Base-by-base conservation (phyloP, 2,329 filamentous ascomycete species). In the Alternaria alternata region DNA sequence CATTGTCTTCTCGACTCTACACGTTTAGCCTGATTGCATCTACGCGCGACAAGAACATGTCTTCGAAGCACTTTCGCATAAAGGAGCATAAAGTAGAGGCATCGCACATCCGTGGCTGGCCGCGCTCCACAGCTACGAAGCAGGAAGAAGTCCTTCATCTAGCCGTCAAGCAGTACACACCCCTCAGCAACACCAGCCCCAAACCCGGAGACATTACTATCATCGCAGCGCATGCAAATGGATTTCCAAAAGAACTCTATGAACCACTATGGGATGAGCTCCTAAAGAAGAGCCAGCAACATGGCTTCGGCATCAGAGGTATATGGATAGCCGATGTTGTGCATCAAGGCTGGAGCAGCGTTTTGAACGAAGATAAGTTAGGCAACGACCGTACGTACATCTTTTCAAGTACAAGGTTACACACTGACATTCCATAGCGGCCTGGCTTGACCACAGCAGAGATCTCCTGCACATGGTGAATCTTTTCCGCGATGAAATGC, bases 241-340 rank as follows among this genome's bases (percentile, higher is more conserved):
- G 90, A 11, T 97, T 97, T 68, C 91, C 92, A 11, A 98, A 97
- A 91, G 94, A 98, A 82, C 80, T 97, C 2, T 97, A 97, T 74
- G 94, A 97, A 72, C 91, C 94, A 0, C 82, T 97, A 0, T 97
- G 93, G 91, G 92, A 94, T 60, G 92, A 97, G 52, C 82, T 97
- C 2, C 82, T 91, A 67, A 79, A 83, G 18, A 81, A 83, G 18
- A 81, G 89, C 6, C 84, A 85, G 65, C 75, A 79, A 14, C 81
- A 84, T 57, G 88, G 88, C 18, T 87, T 96, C 69, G 84, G 85
- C 2, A 92, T 98, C 69, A 87, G 92, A 58, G 84, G 87, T 63
- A 94, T 98, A 68, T 97, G 92, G 91, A 95, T 97, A 69, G 89
- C 92, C 63, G 94, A 98, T 80, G 87, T 91, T n/a, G 89, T 92